These are phyloP conservation scores for Mycena haematopus DNA, from an alignment of 768 basidiomycete genomes.

Conservation along the genomic window DNA sequence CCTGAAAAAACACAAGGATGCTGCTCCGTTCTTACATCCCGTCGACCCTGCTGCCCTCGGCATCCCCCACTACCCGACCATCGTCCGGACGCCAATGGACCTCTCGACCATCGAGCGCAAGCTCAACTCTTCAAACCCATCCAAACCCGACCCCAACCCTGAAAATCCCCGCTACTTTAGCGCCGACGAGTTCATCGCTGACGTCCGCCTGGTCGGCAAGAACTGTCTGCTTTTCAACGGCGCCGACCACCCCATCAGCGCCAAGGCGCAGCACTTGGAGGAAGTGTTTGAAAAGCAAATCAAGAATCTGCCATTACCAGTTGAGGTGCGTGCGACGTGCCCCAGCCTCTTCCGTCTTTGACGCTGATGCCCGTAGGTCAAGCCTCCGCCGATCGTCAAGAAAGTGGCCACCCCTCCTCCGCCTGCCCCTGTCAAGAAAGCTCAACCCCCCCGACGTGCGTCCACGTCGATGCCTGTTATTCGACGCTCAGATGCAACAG, in stretches of 20 bases:
- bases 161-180: constrained; percentile 77
- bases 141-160: constrained; percentile 74
- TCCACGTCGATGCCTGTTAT: constrained; percentile 86
- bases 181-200: constrained; percentile 82
- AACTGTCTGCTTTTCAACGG: constrained; percentile 96
- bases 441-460: constrained; percentile 62
- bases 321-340: constrained; percentile 64
- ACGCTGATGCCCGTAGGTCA: constrained; percentile 33
- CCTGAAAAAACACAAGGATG: constrained; percentile 88
- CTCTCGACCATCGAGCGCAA: constrained; percentile 92
- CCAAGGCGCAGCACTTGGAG: constrained; percentile 84
- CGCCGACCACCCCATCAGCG: constrained; percentile 78
- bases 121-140: constrained; percentile 77
- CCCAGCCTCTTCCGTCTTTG: constrained; percentile 4
- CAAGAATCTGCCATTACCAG: constrained; percentile 78
- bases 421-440: constrained; percentile 51
- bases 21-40: constrained; percentile 80
- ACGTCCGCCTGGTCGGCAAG: constrained; percentile 87
- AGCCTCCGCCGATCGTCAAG: constrained; percentile 50
- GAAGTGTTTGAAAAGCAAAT: constrained; percentile 88
- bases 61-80: constrained; percentile 85
- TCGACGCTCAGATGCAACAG: constrained; percentile 73
- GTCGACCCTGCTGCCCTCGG: constrained; percentile 87
- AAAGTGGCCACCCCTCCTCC: constrained; percentile 56
- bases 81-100: constrained; percentile 95